Base-by-base conservation (phyloP, 2,329 filamentous ascomycete genomes). In the Cucurbitaria berberidis region DNA sequence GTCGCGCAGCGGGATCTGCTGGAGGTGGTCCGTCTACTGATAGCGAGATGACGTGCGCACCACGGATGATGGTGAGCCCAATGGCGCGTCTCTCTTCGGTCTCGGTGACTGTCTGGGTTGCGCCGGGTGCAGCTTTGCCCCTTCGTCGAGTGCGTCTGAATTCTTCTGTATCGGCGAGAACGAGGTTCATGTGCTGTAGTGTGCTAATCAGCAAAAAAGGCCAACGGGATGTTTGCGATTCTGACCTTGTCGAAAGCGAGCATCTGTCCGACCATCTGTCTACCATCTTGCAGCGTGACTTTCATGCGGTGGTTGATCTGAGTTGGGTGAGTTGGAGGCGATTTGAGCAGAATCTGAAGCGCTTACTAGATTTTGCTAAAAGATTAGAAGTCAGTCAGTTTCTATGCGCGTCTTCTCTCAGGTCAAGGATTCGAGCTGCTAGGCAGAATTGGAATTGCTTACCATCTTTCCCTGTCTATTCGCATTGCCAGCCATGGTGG, bases 401-500 rank as follows among this genome's bases (percentile, higher is more conserved):
- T 62, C 70, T 74, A 76, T 74, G 69, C 74, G 80, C 74, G 70
- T 78, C 70, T 74, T 77, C 75, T 67, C 63, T 72, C 66, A 72
- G 66, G 64, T 57, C 62, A 59, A 64, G 62, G 64, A 64, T 49
- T 60, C 55, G 76, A 75, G 75, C 53, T 55, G 52, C 65, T 68
- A 69, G 66, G 69, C 62, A 62, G 66, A 60, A 57, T 58, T 58
- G 87, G 66, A 60, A 57, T 58, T 58, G 87, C 91, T 84, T 83
- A 98, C 95, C 95, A 99, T 98, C 85, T 99, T 98, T 80, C 95
- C 95, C 80, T 97, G 93, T 80, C 96, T 96, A 85, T 96, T 93
- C 35, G 73, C 68, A 45, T 77, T 73, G 53, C 76, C 74, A 52
- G 68, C 65, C 79, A 81, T 82, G 64, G 35, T 74, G 63, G 51